These are phyloP conservation scores for Podospora comata DNA, from an alignment of 495 filamentous ascomycete species.

Conservation along the genomic window DNA sequence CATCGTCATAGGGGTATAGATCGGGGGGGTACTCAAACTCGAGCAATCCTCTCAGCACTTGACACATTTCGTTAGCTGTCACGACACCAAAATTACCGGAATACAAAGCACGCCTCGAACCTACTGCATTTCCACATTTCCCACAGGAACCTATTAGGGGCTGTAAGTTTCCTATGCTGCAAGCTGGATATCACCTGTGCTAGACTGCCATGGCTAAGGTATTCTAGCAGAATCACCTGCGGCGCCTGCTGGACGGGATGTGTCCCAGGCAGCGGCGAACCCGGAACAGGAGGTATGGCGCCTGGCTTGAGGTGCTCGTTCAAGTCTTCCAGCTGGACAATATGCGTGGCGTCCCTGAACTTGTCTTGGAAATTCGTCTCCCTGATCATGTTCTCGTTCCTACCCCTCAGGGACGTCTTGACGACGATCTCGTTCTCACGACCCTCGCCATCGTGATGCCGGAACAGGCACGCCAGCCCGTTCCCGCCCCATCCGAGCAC, in stretches of 20 bases:
- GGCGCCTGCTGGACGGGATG: neutral
- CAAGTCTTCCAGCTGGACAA: neutral
- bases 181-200: neutral
- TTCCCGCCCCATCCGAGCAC: slow-evolving; percentile 1
- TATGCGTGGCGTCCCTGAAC: neutral
- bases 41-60: neutral
- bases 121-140: neutral
- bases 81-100: neutral
- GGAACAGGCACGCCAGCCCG: neutral
- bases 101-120: neutral
- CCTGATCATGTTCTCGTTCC: neutral
- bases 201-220: neutral
- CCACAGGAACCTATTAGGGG: neutral
- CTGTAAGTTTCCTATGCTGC: neutral
- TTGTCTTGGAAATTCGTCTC: neutral
- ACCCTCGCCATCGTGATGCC: neutral
- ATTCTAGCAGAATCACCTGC: neutral
- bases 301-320: neutral
- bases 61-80: neutral
- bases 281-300: too few relatives aligned
- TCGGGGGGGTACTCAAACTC: neutral
- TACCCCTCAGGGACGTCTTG: neutral
- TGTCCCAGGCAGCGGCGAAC: neutral
- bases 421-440: neutral
- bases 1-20: neutral